Percentiles rank a stretch among this genome's conserved stretches.
These are phyloP conservation scores for Venturia asperata DNA, from an alignment of 2,329 filamentous ascomycete species.

Conservation along the genomic window DNA sequence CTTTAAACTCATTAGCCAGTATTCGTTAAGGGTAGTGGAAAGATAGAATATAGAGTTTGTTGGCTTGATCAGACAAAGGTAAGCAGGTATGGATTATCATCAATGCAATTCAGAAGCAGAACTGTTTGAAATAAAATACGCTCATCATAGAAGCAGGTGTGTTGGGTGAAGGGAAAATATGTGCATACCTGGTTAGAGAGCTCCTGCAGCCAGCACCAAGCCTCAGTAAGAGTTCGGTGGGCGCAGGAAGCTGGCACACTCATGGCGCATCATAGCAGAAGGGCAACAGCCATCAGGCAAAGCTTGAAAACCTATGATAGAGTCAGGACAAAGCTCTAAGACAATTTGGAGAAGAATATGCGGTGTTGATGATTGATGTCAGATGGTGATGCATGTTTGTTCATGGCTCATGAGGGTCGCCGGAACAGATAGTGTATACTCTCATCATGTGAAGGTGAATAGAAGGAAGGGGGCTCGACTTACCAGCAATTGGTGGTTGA, in stretches of 20 bases:
- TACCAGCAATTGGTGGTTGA: background rate
- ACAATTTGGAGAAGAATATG: background rate
- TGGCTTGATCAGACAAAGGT: constrained; percentile 19
- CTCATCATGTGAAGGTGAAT: constrained; percentile 37
- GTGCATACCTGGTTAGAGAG: background rate
- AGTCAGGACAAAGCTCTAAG: background rate
- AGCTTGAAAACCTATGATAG: background rate
- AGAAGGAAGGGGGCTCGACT: background rate
- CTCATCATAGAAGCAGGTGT: constrained; percentile 13
- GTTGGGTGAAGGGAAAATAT: background rate
- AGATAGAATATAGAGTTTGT: background rate
- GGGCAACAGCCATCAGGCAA: background rate
- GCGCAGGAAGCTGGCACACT: background rate
- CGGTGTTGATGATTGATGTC: constrained; percentile 23
- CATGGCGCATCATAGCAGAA: background rate
- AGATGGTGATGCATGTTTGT: constrained; percentile 60
- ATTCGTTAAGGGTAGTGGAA: background rate
- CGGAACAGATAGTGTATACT: constrained; percentile 46
- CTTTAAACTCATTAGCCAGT: background rate
- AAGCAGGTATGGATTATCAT: constrained; percentile 20
- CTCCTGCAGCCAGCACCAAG: constrained; percentile 1
- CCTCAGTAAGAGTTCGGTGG: background rate
- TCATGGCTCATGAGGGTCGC: constrained; percentile 50
- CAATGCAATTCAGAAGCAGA: constrained; percentile 21
- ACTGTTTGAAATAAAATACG: constrained; percentile 19